Evolutionary conservation across 306 rosid genomes (phyloP).

Genomic region (Ochetophila trinervis): DNA sequence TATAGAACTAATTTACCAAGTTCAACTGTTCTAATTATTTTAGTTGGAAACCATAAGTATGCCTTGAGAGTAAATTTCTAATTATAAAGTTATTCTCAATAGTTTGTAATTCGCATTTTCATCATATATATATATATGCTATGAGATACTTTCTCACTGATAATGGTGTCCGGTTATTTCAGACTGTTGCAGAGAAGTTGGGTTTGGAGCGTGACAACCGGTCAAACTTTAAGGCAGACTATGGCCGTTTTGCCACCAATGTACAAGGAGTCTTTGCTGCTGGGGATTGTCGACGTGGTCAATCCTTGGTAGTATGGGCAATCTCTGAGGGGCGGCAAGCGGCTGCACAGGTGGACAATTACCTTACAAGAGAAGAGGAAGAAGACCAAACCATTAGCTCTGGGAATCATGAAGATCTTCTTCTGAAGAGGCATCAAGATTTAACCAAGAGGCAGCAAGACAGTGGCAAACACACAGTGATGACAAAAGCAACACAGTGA

Average conservation of each 20-base stretch:
- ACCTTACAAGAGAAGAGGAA: constrained; percentile 42
- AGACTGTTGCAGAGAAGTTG: constrained; percentile 75
- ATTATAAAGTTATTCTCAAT: too few relatives aligned
- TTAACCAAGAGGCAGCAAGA: constrained; percentile 43
- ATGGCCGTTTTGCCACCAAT: constrained; percentile 80
- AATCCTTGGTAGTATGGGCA: constrained; percentile 95
- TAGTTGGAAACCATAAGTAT: too few relatives aligned
- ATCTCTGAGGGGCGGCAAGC: constrained; percentile 91
- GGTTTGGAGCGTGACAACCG: constrained; percentile 72
- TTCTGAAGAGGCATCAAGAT: constrained; percentile 48
- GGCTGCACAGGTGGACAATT: constrained; percentile 71
- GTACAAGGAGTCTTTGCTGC: constrained; percentile 83
- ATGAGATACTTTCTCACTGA: constrained; percentile 6
- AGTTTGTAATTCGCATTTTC: background rate
- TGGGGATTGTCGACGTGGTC: constrained; percentile 92
- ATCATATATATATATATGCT: background rate
- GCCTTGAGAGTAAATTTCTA: too few relatives aligned
- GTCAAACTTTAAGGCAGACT: constrained; percentile 86
- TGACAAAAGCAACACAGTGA: constrained; percentile 59
- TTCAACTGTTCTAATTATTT: too few relatives aligned
- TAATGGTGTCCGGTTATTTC: constrained; percentile 20
- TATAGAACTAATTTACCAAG: too few relatives aligned
- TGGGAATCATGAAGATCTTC: constrained; percentile 35
- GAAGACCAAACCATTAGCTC: constrained; percentile 20
- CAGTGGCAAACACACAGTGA: constrained; percentile 56